Base-by-base conservation (phyloP, 2,329 filamentous ascomycete species). In the Zasmidium cellare region DNA sequence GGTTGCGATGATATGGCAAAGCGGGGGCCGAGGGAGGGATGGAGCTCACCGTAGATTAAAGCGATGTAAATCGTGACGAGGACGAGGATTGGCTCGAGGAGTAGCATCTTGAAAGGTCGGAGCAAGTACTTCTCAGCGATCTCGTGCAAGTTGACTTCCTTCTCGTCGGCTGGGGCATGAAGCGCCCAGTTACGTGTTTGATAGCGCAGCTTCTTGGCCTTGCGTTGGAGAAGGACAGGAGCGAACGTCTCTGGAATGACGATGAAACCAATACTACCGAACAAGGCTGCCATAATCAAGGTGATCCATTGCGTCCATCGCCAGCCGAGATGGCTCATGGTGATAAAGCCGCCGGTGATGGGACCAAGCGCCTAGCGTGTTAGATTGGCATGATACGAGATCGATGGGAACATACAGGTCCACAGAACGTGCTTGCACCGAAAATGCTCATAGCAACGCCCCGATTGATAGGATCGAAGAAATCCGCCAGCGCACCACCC, bases 71-170 rank as follows among this genome's bases (percentile, higher is more conserved):
- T 48, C 0, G 65, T 76, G 62, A 82, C 75, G 28, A 79, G 71
- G 46, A 81, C 76, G 2, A 83, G 76, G 49, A 84, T 83, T 0
- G 85, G 79, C 22, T 82, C 64, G 25, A 65, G 48, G 14, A 52
- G 53, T 46, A 67, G 56, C 51, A 67, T 63, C 50, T 68, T 66
- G 44, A 65, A 65, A 1, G 66, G 66, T 3, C 64, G 56, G 84
- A 88, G 74, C 24, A 84, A 76, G 64, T 87, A 80, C 66, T 82
- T 84, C 25, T 82, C 82, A 7, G 76, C 69, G 54, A 83, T 76
- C 38, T 75, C 72, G 9, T 73, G 73, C 9, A 72, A 54, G 60
- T 81, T 76, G 51, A 80, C 66, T 35, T 78, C 71, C 12, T 73
- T 71, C 5, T 69, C 69, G 25, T 78, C 75, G 44, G 79, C 71